Base-by-base conservation (phyloP, 2,329 filamentous ascomycete species). In the Lizonia empirigonia region DNA sequence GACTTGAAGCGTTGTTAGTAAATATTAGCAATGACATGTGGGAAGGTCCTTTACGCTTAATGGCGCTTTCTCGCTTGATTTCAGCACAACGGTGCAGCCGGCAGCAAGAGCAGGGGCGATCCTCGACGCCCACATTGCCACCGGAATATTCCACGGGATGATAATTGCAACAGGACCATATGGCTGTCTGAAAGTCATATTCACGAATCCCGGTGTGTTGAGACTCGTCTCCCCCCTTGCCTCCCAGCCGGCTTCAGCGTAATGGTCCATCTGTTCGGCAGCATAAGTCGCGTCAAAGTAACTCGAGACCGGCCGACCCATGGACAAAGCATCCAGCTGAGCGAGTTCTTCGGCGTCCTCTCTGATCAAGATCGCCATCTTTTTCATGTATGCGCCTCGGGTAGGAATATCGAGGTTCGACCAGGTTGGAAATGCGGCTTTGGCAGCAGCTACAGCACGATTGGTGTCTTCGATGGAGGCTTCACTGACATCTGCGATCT, bases 301-400 rank as follows among this genome's bases (percentile, higher is more conserved):
- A 70, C 90, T 87, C 39, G 86, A 86, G 68, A 92, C 85, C 0
- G 89, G 92, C 81, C 92, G 92, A 69, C 90, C 90, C 79, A 93
- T 90, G 74, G 92, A 89, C 37, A 91, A 80, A 13, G 89, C 91
- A 74, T 93, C 93, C 73, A 87, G 89, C 8, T 89, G 88, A 8
- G 88, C 89, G 58, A 94, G 76, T 16, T 90, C 82, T 71, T 92
- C 89, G 85, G 88, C 91, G 76, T 90, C 87, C 75, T 91, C 86
- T 40, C 87, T 80, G 67, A 94, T 89, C 63, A 93, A 77, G 26
- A 80, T 80, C 15, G 91, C 89, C 63, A 91, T 90, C 76, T 87
- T 88, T 53, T 65, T 70, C 44, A 70, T 63, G 52, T 67, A 67
- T 18, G 58, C 40, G n/a, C 51, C 67, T 35, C 67, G 62, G 27